phyloP scores from a whole-genome alignment of 2,329 filamentous ascomycete species.

The Aspergillus quadricinctus region DNA sequence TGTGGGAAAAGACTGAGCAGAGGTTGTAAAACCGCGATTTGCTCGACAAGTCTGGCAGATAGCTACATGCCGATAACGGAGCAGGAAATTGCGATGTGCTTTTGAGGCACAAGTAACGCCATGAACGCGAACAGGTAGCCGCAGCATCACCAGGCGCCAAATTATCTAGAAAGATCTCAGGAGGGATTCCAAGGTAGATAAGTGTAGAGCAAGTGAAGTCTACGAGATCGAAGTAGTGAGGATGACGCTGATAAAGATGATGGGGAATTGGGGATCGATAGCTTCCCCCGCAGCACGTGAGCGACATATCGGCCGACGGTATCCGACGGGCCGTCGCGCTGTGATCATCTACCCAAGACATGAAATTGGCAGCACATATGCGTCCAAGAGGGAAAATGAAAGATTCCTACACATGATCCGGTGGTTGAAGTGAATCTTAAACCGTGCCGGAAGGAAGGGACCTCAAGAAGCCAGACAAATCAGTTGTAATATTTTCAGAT shows the following conservation, averaged over 20 bases:
- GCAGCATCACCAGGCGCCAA: constrained; percentile 27
- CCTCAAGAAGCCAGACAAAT: background rate
- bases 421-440: background rate
- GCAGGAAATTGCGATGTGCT: constrained; percentile 16
- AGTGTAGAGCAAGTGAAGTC: background rate
- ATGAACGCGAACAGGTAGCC: constrained; percentile 26
- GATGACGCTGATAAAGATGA: constrained; percentile 14
- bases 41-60: constrained; percentile 3
- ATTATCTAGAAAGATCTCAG: background rate
- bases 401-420: background rate
- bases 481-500: background rate
- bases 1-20: constrained; percentile 35
- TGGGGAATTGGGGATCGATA: constrained; percentile 3
- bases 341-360: background rate
- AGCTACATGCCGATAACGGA: constrained; percentile 20
- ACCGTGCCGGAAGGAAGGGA: background rate
- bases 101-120: constrained; percentile 16
- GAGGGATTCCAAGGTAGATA: background rate
- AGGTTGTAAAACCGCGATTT: constrained; percentile 22
- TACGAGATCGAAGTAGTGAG: background rate
- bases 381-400: background rate
- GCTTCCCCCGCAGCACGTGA: constrained; percentile 25
- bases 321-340: constrained; percentile 1
- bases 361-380: background rate
- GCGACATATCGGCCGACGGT: constrained; percentile 11